Base-by-base conservation (phyloP, 2,329 filamentous ascomycete species). In the Cercospora zeae-maydis region DNA sequence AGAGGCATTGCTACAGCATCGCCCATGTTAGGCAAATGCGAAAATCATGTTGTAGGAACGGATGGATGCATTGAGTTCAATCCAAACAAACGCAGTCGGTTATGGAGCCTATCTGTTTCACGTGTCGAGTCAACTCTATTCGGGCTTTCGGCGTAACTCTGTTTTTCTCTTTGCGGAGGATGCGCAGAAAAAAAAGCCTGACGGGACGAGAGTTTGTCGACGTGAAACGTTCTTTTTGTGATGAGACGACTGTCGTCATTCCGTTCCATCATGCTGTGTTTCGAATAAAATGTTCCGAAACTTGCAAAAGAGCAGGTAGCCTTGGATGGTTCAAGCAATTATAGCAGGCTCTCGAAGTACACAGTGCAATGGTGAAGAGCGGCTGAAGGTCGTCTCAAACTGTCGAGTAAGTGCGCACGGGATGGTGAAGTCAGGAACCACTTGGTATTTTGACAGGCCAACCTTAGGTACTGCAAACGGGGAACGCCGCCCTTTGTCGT, bases 11-110 rank as follows among this genome's bases (percentile, higher is more conserved):
- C 11, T 9, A 19, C 21, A 14, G 34, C 42, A 37, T 51, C 33
- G 42, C 57, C 52, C 57, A 14, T 27, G 16, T n/a, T 52, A 34
- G 57, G 57, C 9, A 59, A 59, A 59, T 59, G 57, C 57, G 42
- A 45, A 59, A 51, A 27, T 6, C n/a, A n/a, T n/a, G n/a, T n/a
- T n/a, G n/a, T n/a, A n/a, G n/a, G n/a, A n/a, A n/a, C n/a, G 24
- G 24, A 27, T 16, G 39, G 42, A 51, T 27, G 57, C 57, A 51
- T 59, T 59, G 45, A 59, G 57, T 59, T 52, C 24, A 27, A 3
- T 27, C 24, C 24, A 27, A 6, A 27, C 3, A 27, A 27, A 27
- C 24, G 34, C 54, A 57, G 19, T 57, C 54, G 54, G 34, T 57
- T 42, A 19, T 57, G 4, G 54, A 57, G 54, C 54, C 54, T 57